Base-by-base conservation (phyloP, 176 grass and related monocot species). In the Aegilops longissima region DNA sequence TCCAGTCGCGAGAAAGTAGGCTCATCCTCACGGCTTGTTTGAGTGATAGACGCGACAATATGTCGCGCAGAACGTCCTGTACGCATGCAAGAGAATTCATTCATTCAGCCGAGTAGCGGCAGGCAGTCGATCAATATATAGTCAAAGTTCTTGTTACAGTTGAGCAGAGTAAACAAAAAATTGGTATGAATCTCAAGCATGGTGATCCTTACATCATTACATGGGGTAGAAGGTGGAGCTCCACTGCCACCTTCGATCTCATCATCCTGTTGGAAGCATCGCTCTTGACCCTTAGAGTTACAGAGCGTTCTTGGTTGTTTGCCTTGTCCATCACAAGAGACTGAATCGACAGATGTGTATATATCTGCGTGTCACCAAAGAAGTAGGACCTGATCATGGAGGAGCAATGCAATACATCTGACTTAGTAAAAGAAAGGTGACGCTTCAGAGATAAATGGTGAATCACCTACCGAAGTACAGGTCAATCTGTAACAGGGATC, bases 151-250 rank as follows among this genome's bases (percentile, higher is more conserved):
- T 64, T 20, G 16, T 21, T 70, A 9, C 16, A 3, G 14, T 69
- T 35, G 17, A 38, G 27, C 2, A 17, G 11, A 66, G 13, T 17
- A n/a, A n/a, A n/a, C n/a, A n/a, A n/a, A n/a, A n/a, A n/a, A n/a
- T n/a, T n/a, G n/a, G n/a, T n/a, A n/a, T n/a, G n/a, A 34, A 33
- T 31, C 23, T 27, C 17, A 38, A 34, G 31, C 66, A 70, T 35
- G 4, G 34, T 38, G 67, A 70, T 38, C 67, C 67, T 70, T 70
- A 70, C 67, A 70, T 38, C 67, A 34, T 70, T 70, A 70, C 67
- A 0, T 8, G 35, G 8, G 67, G 34, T 11, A 70, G 67, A 21
- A 38, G 68, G 34, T 70, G 67, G 39, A 70, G 67, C 17, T 70
- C 33, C 33, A 70, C 1, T 70, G 67, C 35, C 1, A n/a, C 8